Evolutionary conservation across 2,329 filamentous ascomycete genomes (phyloP).

Genomic region (Pseudocercospora vitis): DNA sequence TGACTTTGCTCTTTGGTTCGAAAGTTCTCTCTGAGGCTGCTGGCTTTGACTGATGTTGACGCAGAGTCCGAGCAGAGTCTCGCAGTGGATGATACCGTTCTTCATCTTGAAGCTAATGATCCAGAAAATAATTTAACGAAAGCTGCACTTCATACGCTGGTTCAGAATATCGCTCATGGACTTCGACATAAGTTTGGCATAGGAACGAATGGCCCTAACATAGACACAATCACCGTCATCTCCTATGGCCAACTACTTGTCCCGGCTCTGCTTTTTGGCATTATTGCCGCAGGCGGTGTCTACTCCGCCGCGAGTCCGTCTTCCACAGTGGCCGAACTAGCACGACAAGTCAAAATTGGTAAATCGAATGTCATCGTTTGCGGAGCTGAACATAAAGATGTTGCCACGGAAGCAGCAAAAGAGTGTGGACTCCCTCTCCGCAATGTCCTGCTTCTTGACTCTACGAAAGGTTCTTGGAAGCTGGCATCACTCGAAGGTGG

Average conservation of each 20-base stretch:
- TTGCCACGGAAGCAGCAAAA: slow-evolving; percentile 52
- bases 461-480: slow-evolving; percentile 41
- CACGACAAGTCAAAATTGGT: slow-evolving; percentile 48
- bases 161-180: slow-evolving; percentile 56
- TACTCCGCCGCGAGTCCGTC: slow-evolving; percentile 57
- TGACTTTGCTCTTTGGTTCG: slow-evolving; percentile 46
- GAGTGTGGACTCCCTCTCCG: slow-evolving; percentile 47
- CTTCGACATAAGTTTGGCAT: slow-evolving; percentile 57
- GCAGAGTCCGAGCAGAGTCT: slow-evolving; percentile 32
- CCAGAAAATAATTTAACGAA: slow-evolving; percentile 57
- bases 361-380: slow-evolving; percentile 47
- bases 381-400: slow-evolving; percentile 51
- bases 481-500: slow-evolving; percentile 39
- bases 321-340: slow-evolving; percentile 54
- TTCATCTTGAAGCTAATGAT: slow-evolving; percentile 60
- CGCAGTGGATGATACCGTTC: slow-evolving; percentile 50
- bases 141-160: slow-evolving; percentile 49
- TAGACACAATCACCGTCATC: slow-evolving; percentile 58
- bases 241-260: slow-evolving; percentile 59
- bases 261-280: slow-evolving; percentile 55
- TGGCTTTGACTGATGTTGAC: not conserved
- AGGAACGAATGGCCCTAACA: slow-evolving; percentile 50
- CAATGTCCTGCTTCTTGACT: slow-evolving; percentile 53
- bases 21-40: not conserved
- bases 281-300: slow-evolving; percentile 60